phyloP scores from a whole-genome alignment of 495 filamentous ascomycete genomes.

The Astrothelium subdiscretum region DNA sequence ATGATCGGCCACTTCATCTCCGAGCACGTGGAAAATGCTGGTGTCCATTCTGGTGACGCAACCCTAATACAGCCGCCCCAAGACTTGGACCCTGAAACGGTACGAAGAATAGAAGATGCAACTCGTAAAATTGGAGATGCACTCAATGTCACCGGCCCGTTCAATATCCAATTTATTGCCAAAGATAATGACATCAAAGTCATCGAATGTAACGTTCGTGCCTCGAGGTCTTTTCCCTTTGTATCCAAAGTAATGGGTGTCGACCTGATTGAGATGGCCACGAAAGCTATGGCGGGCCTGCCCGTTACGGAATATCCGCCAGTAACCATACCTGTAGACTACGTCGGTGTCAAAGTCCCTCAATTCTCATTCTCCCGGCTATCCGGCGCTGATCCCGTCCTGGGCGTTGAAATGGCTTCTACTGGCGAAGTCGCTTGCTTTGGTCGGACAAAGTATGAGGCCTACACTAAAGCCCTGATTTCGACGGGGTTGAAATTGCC shows the following conservation, averaged over 20 bases:
- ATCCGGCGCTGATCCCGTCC: conserved; percentile 88
- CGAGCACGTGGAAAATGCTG: conserved; percentile 94
- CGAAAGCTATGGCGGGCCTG: conserved; percentile 85
- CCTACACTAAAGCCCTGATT: conserved; percentile 88
- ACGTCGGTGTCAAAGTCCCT: conserved; percentile 94
- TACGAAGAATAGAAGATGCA: conserved; percentile 83
- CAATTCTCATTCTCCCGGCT: conserved; percentile 98
- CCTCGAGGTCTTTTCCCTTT: conserved; percentile 93
- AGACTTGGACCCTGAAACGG: conserved; percentile 81
- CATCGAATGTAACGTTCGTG: conserved; percentile 96
- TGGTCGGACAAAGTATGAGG: conserved; percentile 90
- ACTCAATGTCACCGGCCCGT: conserved; percentile 91
- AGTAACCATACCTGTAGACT: conserved; percentile 60
- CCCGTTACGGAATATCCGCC: conserved; percentile 74
- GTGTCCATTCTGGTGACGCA: conserved; percentile 96
- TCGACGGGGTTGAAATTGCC: conserved; percentile 96
- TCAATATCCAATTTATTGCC: conserved; percentile 98
- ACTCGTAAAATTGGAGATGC: conserved; percentile 91
- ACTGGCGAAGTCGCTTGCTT: conserved; percentile 98
- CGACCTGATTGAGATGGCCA: conserved; percentile 96
- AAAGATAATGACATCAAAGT: conserved; percentile 99
- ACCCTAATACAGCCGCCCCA: conserved; percentile 88
- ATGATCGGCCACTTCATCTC: conserved; percentile 91
- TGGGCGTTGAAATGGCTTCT: conserved; percentile 98
- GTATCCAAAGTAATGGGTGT: conserved; percentile 98